Conservation (phyloP, 805 yeast genomes). For the Candida methanosorbosa region DNA sequence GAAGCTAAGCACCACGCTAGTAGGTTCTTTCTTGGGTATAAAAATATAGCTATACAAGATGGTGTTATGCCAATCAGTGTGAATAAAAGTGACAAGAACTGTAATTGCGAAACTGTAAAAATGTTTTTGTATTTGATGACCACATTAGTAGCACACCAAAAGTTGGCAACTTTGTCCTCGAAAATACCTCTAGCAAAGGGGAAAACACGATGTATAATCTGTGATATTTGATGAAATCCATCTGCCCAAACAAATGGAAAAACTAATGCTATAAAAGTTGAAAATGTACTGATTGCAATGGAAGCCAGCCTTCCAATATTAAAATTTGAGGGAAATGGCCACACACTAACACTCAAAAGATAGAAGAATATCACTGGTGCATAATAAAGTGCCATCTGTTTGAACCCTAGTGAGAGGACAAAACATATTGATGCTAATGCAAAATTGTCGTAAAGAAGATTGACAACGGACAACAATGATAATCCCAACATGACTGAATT, state of each 20-base stretch:
- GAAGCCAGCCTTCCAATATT: slow-evolving; percentile 49
- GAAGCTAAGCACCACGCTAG: slow-evolving; percentile 71
- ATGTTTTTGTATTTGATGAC: slow-evolving; percentile 57
- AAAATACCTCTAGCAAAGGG: slow-evolving; percentile 92
- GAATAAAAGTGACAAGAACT: slow-evolving; percentile 42
- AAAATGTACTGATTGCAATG: slow-evolving; percentile 56
- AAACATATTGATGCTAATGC: slow-evolving; percentile 69
- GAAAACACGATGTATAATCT: slow-evolving; percentile 62
- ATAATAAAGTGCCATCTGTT: slow-evolving; percentile 93
- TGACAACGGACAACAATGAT: slow-evolving; percentile 57
- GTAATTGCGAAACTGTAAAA: slow-evolving; percentile 51
- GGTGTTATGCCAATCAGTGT: slow-evolving; percentile 52
- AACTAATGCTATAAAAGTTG: slow-evolving; percentile 42
- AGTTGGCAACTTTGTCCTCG: slow-evolving; percentile 95
- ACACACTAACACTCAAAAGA: slow-evolving; percentile 47
- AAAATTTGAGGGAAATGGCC: slow-evolving; percentile 23
- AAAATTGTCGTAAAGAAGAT: slow-evolving; percentile 54
- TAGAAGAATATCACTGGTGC: slow-evolving; percentile 83
- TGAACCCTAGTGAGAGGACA: slow-evolving; percentile 71
- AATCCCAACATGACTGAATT: slow-evolving; percentile 93
- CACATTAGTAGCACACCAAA: slow-evolving; percentile 93
- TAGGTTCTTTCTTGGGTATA: slow-evolving; percentile 41
- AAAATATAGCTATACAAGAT: slow-evolving; percentile 38
- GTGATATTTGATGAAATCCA: slow-evolving; percentile 40
- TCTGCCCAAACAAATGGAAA: slow-evolving; percentile 52